A percentile compares a stretch with the other conserved stretches of the same genome.
Conservation (phyloP, 2,329 filamentous ascomycete genomes). For the Pseudocercospora fijiensis region DNA sequence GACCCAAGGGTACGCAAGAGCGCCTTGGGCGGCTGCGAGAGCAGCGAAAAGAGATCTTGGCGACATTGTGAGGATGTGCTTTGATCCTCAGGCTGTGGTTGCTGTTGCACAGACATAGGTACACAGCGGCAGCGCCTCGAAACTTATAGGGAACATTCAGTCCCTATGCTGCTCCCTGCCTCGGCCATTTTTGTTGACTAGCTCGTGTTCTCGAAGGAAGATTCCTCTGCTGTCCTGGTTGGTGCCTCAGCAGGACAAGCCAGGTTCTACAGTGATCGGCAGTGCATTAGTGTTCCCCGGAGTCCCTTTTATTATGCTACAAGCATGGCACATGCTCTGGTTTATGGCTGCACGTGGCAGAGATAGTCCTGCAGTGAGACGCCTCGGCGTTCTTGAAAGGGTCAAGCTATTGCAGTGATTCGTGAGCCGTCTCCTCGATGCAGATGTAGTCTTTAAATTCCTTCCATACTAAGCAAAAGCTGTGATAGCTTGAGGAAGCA, state of each 20-base stretch:
- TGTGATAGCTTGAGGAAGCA: not conserved
- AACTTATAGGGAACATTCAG: not conserved
- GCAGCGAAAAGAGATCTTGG: constrained; percentile 9
- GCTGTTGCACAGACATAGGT: not conserved
- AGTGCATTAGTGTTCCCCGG: not conserved
- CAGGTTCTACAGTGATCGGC: constrained; percentile 7
- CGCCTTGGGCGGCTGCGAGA: constrained; percentile 20
- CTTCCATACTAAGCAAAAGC: not conserved
- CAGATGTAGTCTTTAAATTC: not conserved
- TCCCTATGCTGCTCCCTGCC: not conserved
- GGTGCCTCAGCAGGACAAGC: not conserved
- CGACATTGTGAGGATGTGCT: constrained; percentile 14
- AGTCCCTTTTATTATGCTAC: not conserved
- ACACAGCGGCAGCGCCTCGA: not conserved
- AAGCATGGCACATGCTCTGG: not conserved
- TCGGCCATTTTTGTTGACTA: not conserved
- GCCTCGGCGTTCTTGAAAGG: not conserved
- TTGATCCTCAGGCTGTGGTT: not conserved
- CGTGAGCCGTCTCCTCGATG: not conserved
- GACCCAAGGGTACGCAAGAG: constrained; percentile 41
- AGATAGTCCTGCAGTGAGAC: not conserved
- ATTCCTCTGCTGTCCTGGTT: constrained; percentile 7
- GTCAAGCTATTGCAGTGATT: not conserved
- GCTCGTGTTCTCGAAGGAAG: not conserved
- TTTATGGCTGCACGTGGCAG: not conserved